Evolutionary conservation across 2,329 filamentous ascomycete species (phyloP), one percentile per base, ranked within the genome.

Genomic region (Emergomyces pasteurianus): DNA sequence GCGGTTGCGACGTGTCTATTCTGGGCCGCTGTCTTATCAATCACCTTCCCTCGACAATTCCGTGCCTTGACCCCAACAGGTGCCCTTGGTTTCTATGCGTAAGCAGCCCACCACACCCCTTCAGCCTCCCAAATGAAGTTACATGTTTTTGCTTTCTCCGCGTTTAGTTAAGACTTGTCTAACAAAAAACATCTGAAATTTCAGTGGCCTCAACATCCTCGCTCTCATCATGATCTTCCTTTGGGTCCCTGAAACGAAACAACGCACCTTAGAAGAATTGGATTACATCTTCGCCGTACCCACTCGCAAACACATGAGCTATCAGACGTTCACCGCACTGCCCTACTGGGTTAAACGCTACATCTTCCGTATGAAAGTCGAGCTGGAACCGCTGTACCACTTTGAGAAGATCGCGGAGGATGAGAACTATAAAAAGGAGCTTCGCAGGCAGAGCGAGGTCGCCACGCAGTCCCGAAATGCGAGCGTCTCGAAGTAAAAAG

Each of bases 181-280:
- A 61, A 40, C 21, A 21, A 23, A 1, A 14, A 26, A 26, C n/a
- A n/a, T 47, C 46, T n/a, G 31, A 76, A 53, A 66, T 58, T 62
- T 58, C 49, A 76, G 74, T 16, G 82, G 74, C 0, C 73, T 87
- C 8, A 88, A 88, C 64, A 65, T 86, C 3, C 67, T 82, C 1
- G 85, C 84, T 0, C 76, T 86, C 18, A 61, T 83, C 28, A 81
- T 88, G 76, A 86, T 87, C 64, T 86, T 86, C 74, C 74, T 86
- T 47, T 82, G 80, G 69, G 72, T 83, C 0, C 81, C 80, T 1
- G 81, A 83, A 68, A 83, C 81, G 3, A 83, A 81, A 63, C 78
- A 83, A 66, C 77, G 78, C 38, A 83, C 81, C 1, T 68, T 76
- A 18, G 80, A 83, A 68, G 82, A 84, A 68, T 72, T 88, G 42